Conservation (phyloP, 2,329 filamentous ascomycete genomes). For the Fonsecaea erecta region DNA sequence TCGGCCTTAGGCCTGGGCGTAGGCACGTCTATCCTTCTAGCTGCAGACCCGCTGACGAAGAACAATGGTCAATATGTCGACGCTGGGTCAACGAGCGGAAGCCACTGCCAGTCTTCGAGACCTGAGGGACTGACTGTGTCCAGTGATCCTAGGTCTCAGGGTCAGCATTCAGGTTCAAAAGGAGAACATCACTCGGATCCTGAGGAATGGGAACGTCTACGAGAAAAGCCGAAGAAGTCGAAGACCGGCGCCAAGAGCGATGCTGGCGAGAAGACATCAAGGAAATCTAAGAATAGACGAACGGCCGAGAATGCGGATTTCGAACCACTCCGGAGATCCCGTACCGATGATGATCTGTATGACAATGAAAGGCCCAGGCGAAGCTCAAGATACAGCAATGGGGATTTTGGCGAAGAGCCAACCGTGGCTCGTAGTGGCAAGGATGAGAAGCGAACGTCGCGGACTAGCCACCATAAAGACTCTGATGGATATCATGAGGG, state of each 20-base stretch:
- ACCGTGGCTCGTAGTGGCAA: slow-evolving; percentile 43
- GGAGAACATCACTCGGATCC: slow-evolving; percentile 30
- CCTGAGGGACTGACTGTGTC: slow-evolving; percentile 12
- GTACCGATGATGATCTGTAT: slow-evolving; percentile 27
- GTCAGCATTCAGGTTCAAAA: slow-evolving; percentile 13
- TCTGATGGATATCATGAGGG: slow-evolving; percentile 36
- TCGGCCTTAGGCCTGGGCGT: slow-evolving; percentile 10
- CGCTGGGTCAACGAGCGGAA: background rate
- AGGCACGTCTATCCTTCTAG: slow-evolving; percentile 14
- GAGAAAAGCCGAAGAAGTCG: slow-evolving; percentile 11
- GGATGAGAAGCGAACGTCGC: slow-evolving; percentile 41
- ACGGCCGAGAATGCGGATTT: slow-evolving; percentile 12
- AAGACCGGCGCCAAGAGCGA: slow-evolving; percentile 27
- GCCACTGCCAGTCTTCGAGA: slow-evolving; percentile 3
- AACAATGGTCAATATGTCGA: background rate
- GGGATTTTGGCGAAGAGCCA: slow-evolving; percentile 46
- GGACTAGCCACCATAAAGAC: slow-evolving; percentile 40
- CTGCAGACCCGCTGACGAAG: slow-evolving; percentile 4
- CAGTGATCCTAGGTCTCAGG: slow-evolving; percentile 18
- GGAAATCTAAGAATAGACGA: background rate
- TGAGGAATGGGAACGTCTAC: slow-evolving; percentile 29
- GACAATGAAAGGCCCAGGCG: slow-evolving; percentile 41
- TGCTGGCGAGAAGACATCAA: slow-evolving; percentile 17
- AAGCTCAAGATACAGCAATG: slow-evolving; percentile 41
- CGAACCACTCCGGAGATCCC: slow-evolving; percentile 27